A percentile compares a stretch with the other conserved stretches of the same genome.
Evolutionary conservation across 345 rosid genomes (phyloP).

Genomic region (Salix udensis): DNA sequence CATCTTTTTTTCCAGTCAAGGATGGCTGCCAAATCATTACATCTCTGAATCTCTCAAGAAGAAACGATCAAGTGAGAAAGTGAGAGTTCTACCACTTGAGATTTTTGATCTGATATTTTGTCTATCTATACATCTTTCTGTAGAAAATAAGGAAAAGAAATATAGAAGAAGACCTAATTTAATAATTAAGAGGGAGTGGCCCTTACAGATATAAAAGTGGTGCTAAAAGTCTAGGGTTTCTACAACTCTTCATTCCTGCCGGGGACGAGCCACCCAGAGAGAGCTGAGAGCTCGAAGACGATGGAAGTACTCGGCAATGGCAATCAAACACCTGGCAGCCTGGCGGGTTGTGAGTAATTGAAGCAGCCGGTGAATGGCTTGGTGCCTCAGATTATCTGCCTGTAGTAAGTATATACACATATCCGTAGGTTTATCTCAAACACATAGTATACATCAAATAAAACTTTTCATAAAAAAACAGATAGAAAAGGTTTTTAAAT

Average conservation of each 20-base stretch:
- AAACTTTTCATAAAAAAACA: background rate
- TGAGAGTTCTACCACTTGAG: slow-evolving; percentile 16
- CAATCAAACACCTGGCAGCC: slow-evolving; percentile 77
- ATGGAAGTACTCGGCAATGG: slow-evolving; percentile 79
- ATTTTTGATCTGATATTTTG: slow-evolving; percentile 23
- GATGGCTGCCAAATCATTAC: slow-evolving; percentile 21
- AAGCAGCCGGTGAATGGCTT: slow-evolving; percentile 64
- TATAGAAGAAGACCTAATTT: slow-evolving; percentile 1
- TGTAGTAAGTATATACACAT: slow-evolving; percentile 35
- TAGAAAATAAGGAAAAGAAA: slow-evolving; percentile 15
- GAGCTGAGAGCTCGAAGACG: slow-evolving; percentile 96
- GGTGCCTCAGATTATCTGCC: slow-evolving; percentile 96
- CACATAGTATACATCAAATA: background rate
- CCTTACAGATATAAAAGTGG: slow-evolving; percentile 11
- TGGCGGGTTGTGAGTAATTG: slow-evolving; percentile 79
- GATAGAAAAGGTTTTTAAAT: no score
- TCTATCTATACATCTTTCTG: slow-evolving; percentile 33
- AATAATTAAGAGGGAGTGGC: background rate
- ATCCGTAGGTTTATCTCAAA: background rate
- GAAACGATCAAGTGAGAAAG: background rate
- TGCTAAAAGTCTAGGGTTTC: slow-evolving; percentile 6
- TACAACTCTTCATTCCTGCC: slow-evolving; percentile 50
- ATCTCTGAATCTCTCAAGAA: background rate
- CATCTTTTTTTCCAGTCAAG: slow-evolving; percentile 13
- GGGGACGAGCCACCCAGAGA: slow-evolving; percentile 86